These are phyloP conservation scores for Pyrenophora seminiperda DNA, from an alignment of 2,329 filamentous ascomycete genomes.

Conservation along the genomic window DNA sequence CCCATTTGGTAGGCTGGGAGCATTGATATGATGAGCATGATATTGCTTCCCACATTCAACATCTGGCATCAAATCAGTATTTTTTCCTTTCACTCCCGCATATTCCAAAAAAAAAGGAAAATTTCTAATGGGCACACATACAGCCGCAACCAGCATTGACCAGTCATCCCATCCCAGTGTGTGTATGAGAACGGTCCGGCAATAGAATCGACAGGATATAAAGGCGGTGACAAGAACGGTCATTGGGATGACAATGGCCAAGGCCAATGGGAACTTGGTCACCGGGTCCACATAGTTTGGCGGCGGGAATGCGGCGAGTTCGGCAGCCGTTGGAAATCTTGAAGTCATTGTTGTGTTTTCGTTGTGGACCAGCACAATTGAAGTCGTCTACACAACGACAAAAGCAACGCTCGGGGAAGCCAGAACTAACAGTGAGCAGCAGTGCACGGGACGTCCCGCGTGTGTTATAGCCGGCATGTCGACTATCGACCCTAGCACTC, in stretches of 20 bases:
- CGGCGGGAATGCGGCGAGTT: slow-evolving; percentile 32
- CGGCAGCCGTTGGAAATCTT: slow-evolving; percentile 31
- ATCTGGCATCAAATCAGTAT: slow-evolving; percentile 13
- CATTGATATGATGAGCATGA: slow-evolving; percentile 36
- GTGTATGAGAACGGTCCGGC: slow-evolving; percentile 30
- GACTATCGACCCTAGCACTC: slow-evolving; percentile 3
- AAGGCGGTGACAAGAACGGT: slow-evolving; percentile 21
- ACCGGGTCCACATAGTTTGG: slow-evolving; percentile 40
- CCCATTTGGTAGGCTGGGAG: slow-evolving; percentile 34
- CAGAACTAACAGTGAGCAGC: slow-evolving; percentile 6
- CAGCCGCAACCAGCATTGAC: slow-evolving; percentile 34
- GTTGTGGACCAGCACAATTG: background rate
- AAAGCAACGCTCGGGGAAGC: background rate
- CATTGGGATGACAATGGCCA: slow-evolving; percentile 34
- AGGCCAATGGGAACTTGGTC: slow-evolving; percentile 27
- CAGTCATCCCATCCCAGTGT: slow-evolving; percentile 39
- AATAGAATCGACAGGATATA: slow-evolving; percentile 32
- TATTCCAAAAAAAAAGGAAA: too few species aligned
- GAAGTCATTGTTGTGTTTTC: slow-evolving; percentile 32
- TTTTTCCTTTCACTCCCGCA: too few species aligned
- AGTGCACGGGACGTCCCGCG: slow-evolving; percentile 10
- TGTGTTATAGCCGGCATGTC: slow-evolving; percentile 13
- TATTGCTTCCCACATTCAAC: slow-evolving; percentile 28
- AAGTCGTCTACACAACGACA: background rate
- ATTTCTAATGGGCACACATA: slow-evolving; percentile 22